These are phyloP conservation scores for Pseudoneurospora amorphoporcata DNA, from an alignment of 495 filamentous ascomycete species.

Conservation along the genomic window DNA sequence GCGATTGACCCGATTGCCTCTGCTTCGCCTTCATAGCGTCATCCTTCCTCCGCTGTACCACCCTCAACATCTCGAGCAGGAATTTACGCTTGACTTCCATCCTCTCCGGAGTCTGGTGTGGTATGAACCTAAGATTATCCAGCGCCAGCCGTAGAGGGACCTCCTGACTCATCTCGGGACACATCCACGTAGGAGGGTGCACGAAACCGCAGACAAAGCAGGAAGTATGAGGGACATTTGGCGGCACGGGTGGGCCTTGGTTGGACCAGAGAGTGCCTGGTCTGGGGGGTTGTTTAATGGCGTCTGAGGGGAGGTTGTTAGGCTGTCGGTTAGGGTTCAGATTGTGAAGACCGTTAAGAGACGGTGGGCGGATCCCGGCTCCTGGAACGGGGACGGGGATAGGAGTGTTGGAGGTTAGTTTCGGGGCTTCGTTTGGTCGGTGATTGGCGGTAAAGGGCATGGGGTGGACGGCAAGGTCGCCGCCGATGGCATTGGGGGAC, in stretches of 20 bases:
- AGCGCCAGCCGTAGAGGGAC: constrained; percentile 17
- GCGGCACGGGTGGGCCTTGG: neutral
- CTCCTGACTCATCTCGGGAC: constrained; percentile 24
- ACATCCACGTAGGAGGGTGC: constrained; percentile 18
- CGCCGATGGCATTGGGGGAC: neutral
- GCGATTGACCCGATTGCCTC: neutral
- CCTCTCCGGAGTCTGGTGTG: neutral
- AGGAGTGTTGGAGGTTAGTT: neutral
- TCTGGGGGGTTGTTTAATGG: neutral
- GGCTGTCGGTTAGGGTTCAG: neutral
- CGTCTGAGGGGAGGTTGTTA: neutral
- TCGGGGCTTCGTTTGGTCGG: neutral
- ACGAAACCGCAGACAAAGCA: constrained; percentile 24
- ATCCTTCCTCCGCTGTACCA: neutral
- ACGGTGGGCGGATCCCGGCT: neutral
- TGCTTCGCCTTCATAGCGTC: neutral
- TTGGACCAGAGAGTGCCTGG: neutral
- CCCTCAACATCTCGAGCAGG: constrained; percentile 7
- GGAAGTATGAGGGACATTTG: constrained; percentile 1
- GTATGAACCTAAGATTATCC: constrained; percentile 7
- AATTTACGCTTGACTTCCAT: neutral
- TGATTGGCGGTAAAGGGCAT: neutral
- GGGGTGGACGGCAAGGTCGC: constrained; percentile 1
- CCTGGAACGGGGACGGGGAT: neutral
- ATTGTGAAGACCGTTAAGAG: neutral